A percentile compares a stretch with the other conserved stretches of the same genome.
Conservation (phyloP, 2,329 filamentous ascomycete genomes). For the Dactylellina sp. region DNA sequence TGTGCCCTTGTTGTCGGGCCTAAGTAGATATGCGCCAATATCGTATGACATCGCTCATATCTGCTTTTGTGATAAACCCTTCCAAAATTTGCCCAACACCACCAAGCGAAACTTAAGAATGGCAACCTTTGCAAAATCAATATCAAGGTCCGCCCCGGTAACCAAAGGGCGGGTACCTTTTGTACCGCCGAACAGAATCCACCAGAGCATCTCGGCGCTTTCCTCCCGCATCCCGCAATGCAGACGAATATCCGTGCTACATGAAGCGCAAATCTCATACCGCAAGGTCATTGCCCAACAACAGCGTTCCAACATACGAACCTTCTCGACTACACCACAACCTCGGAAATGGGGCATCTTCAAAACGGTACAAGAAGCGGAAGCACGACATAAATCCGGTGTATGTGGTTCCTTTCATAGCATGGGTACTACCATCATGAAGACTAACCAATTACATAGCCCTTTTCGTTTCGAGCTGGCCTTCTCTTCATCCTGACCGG, state of each 20-base stretch:
- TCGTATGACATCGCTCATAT: slow-evolving; percentile 36
- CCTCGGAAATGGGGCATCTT: slow-evolving; percentile 50
- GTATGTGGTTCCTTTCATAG: slow-evolving; percentile 61
- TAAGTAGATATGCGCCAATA: slow-evolving; percentile 19
- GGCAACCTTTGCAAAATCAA: slow-evolving; percentile 39
- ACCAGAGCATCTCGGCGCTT: slow-evolving; percentile 6
- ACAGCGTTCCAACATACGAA: slow-evolving; percentile 9
- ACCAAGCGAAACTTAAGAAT: slow-evolving; percentile 41
- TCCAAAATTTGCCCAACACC: slow-evolving; percentile 34
- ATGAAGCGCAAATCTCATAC: slow-evolving; percentile 5
- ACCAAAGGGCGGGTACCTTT: not conserved
- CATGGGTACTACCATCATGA: too few species aligned
- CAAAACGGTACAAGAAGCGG: slow-evolving; percentile 66
- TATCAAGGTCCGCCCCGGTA: slow-evolving; percentile 32
- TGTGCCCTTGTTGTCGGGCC: not conserved
- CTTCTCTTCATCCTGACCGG: slow-evolving; percentile 85
- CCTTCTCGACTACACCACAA: slow-evolving; percentile 43
- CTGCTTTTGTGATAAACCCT: slow-evolving; percentile 19
- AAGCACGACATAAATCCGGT: slow-evolving; percentile 65
- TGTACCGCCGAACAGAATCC: slow-evolving; percentile 3
- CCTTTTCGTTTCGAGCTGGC: slow-evolving; percentile 93
- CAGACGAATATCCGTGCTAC: slow-evolving; percentile 8
- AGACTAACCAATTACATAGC: slow-evolving; percentile 67
- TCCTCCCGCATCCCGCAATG: not conserved
- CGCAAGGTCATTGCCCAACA: not conserved